A percentile compares a stretch with the other conserved stretches of the same genome.
Conservation (phyloP, 768 basidiomycete species). For the Coprinopsis cinerea region DNA sequence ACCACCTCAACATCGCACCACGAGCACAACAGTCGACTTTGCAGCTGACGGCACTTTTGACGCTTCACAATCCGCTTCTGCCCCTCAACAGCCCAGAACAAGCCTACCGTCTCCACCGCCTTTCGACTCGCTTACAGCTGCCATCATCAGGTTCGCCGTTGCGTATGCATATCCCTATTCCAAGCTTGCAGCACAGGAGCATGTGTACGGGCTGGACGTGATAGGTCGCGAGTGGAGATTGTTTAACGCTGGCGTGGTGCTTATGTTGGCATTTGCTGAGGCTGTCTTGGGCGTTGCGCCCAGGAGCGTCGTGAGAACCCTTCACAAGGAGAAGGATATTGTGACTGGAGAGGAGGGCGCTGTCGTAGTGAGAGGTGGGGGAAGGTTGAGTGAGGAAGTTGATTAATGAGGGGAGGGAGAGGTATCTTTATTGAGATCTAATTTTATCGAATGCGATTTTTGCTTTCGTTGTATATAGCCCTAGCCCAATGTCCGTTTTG, state of each 20-base stretch:
- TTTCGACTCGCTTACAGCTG: slow-evolving; percentile 59
- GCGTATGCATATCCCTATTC: slow-evolving; percentile 53
- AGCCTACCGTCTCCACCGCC: too few relatives aligned
- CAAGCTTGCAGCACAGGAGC: slow-evolving; percentile 17
- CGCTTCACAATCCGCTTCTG: slow-evolving; percentile 4
- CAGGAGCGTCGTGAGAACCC: slow-evolving; percentile 24
- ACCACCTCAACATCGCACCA: background rate
- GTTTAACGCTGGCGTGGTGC: slow-evolving; percentile 45
- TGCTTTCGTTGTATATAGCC: slow-evolving; percentile 14
- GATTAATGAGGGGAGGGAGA: slow-evolving; percentile 8
- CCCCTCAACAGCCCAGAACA: slow-evolving; percentile 19
- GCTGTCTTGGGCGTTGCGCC: slow-evolving; percentile 50
- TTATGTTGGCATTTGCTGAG: slow-evolving; percentile 67
- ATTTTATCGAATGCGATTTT: slow-evolving; percentile 7
- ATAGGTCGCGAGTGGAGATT: slow-evolving; percentile 53
- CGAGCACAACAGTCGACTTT: too few relatives aligned
- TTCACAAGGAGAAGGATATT: slow-evolving; percentile 21
- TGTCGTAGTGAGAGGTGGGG: slow-evolving; percentile 5
- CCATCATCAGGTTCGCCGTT: slow-evolving; percentile 58
- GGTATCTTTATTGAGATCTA: background rate
- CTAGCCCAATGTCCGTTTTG: too few relatives aligned
- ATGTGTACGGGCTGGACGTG: slow-evolving; percentile 41
- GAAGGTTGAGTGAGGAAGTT: slow-evolving; percentile 4
- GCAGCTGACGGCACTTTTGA: too few relatives aligned
- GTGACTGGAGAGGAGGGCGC: background rate